Evolutionary conservation across 2,329 filamentous ascomycete genomes (phyloP).

Genomic region (Cercospora zeina): DNA sequence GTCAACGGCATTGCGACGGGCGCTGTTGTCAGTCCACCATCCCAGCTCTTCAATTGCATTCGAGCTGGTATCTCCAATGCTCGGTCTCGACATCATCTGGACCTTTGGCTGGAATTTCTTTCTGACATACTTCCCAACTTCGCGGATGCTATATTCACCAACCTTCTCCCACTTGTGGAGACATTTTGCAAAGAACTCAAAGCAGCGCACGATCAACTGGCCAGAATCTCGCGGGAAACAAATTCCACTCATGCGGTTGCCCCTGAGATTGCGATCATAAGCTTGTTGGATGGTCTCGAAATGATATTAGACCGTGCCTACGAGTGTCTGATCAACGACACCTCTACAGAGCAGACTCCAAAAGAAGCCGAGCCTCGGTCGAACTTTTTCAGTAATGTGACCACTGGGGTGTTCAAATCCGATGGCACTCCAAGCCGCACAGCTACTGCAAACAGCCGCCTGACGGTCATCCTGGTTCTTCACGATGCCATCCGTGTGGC

Average conservation of each 20-base stretch:
- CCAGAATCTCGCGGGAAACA: conserved; percentile 57
- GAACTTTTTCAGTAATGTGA: conserved; percentile 91
- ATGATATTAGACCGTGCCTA: conserved; percentile 86
- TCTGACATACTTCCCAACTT: conserved; percentile 82
- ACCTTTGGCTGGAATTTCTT: conserved; percentile 89
- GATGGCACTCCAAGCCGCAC: conserved; percentile 70
- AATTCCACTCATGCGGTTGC: conserved; percentile 16
- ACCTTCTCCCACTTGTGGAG: conserved; percentile 85
- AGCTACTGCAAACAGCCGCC: conserved; percentile 83
- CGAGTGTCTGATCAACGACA: conserved; percentile 74
- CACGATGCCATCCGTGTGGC: conserved; percentile 93
- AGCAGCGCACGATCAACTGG: conserved; percentile 69
- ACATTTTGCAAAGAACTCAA: conserved; percentile 80
- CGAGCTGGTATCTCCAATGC: conserved; percentile 75
- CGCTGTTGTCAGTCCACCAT: conserved; percentile 53
- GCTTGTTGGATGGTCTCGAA: conserved; percentile 84
- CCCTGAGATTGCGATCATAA: conserved; percentile 35
- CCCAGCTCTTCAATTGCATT: conserved; percentile 78
- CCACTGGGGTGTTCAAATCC: conserved; percentile 82
- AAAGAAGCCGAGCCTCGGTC: conserved; percentile 77
- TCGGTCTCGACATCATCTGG: conserved; percentile 73
- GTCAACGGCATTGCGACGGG: conserved; percentile 2
- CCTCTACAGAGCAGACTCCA: conserved; percentile 64
- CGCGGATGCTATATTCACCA: conserved; percentile 80
- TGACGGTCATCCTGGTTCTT: conserved; percentile 94